Evolutionary conservation across 2,329 filamentous ascomycete species (phyloP), one percentile per base, ranked within the genome.

Genomic region (Fusarium armeniacum): DNA sequence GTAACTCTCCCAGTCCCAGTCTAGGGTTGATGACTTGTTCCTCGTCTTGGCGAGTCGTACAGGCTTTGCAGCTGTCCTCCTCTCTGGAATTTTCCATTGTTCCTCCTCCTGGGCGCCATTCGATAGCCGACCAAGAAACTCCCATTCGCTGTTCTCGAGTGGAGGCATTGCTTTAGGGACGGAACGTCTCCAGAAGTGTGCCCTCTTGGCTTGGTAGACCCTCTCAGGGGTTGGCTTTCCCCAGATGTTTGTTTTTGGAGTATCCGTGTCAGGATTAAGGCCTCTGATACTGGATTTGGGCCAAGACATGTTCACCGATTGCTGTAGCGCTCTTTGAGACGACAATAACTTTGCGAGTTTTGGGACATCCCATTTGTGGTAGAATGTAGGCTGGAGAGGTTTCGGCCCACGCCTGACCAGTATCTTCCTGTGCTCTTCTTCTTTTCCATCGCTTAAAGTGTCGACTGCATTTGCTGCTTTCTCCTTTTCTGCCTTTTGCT

Each of bases 141-240:
- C 81, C 87, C 87, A 90, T 72, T 90, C 86, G 20, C 80, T 78
- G 30, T 75, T 78, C 9, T 82, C 81, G 18, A 90, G 61, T 0
- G 89, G 89, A n/a, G 87, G 85, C 70, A 87, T 78, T 9, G 88
- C 65, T 62, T 83, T 85, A 15, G 81, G 75, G 1, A 83, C 77
- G 18, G 81, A 73, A 6, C 59, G 59, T 38, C 77, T 81, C 84
- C 86, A 90, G 78, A 83, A 85, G 24, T 77, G 80, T 30, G 79
- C 82, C 47, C 79, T 72, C 62, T 84, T 85, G 12, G 80, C 81
- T n/a, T 81, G 78, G 10, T 77, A 71, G 1, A 83, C 72, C 44
- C 76, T 82, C 7, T 78, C 69, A 5, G 80, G 62, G 2, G 83
- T 76, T 0, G 82, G 82, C 3, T 81, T 80, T 3, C 84, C 86